phyloP scores from a whole-genome alignment of 2,329 filamentous ascomycete species.

The Verticillium alfalfae region DNA sequence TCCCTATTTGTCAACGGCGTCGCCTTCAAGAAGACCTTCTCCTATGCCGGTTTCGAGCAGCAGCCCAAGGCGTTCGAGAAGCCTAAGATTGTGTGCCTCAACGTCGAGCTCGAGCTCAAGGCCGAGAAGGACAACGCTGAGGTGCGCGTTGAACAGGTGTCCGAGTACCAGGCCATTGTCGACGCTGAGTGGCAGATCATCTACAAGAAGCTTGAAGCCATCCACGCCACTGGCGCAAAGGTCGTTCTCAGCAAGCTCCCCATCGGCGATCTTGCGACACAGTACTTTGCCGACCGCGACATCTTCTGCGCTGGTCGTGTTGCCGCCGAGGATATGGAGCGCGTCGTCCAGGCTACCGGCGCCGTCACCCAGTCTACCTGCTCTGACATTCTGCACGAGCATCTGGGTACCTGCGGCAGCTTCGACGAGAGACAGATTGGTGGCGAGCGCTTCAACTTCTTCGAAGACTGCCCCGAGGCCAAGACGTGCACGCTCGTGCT shows the following conservation, averaged over 20 bases:
- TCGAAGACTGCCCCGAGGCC: conserved; percentile 89
- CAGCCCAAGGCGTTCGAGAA: conserved; percentile 93
- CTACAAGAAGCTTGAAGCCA: conserved; percentile 96
- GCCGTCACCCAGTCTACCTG: conserved; percentile 92
- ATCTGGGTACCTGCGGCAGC: conserved; percentile 81
- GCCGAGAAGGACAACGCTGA: conserved; percentile 99
- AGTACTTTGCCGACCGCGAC: conserved; percentile 96
- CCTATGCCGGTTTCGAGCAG: conserved; percentile 98
- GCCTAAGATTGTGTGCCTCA: conserved; percentile 94
- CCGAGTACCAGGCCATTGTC: conserved; percentile 98
- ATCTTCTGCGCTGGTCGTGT: conserved; percentile 98
- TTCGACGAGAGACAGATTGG: conserved; percentile 98
- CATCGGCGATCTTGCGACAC: conserved; percentile 94
- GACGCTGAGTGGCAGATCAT: conserved; percentile 99
- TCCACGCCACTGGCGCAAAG: conserved; percentile 92
- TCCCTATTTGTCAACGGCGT: conserved; percentile 97
- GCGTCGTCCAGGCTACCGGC: conserved; percentile 90
- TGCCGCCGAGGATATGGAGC: conserved; percentile 85
- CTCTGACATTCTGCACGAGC: conserved; percentile 84
- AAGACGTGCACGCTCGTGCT: conserved; percentile 97
- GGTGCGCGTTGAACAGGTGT: conserved; percentile 95
- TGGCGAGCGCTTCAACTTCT: conserved; percentile 97
- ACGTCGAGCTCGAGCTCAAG: conserved; percentile 97
- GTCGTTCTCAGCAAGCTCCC: conserved; percentile 95
- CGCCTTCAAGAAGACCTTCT: conserved; percentile 99